phyloP scores from a whole-genome alignment of 768 basidiomycete genomes.

The Tylopilus sp. region DNA sequence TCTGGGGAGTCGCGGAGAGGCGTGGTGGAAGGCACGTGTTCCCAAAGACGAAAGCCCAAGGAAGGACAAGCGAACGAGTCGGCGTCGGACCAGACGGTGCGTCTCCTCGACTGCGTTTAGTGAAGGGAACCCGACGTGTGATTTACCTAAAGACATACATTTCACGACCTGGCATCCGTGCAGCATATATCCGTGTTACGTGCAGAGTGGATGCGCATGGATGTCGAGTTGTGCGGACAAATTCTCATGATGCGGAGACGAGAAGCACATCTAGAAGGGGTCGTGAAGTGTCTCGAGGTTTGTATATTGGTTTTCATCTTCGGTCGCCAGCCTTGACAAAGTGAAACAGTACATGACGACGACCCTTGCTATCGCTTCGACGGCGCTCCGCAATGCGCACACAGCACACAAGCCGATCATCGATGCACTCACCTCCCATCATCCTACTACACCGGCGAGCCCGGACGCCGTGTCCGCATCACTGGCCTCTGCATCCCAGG shows the following conservation, averaged over 20 bases:
- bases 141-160: constrained; percentile 53
- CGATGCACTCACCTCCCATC: constrained; percentile 37
- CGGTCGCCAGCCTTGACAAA: constrained; percentile 5
- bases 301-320: constrained; percentile 12
- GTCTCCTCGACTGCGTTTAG: constrained; percentile 1
- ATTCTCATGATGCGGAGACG: constrained; percentile 65
- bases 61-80: constrained; percentile 8
- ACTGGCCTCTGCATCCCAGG: not conserved
- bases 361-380: constrained; percentile 52
- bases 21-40: constrained; percentile 19
- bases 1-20: constrained; percentile 11
- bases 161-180: constrained; percentile 57
- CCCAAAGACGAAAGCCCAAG: constrained; percentile 11
- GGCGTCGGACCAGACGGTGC: constrained; percentile 28
- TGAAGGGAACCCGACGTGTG: not conserved
- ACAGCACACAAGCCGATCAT: constrained; percentile 48
- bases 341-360: constrained; percentile 44
- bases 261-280: constrained; percentile 64
- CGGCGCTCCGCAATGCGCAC: constrained; percentile 57
- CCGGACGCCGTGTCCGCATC: constrained; percentile 2
- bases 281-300: constrained; percentile 57
- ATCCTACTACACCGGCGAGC: not conserved
- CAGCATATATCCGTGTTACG: constrained; percentile 46
- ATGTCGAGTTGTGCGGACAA: constrained; percentile 77
- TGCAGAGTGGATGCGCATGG: constrained; percentile 67